phyloP scores from a whole-genome alignment of 169 alveolate species.

The Plasmodium yoelii region DNA sequence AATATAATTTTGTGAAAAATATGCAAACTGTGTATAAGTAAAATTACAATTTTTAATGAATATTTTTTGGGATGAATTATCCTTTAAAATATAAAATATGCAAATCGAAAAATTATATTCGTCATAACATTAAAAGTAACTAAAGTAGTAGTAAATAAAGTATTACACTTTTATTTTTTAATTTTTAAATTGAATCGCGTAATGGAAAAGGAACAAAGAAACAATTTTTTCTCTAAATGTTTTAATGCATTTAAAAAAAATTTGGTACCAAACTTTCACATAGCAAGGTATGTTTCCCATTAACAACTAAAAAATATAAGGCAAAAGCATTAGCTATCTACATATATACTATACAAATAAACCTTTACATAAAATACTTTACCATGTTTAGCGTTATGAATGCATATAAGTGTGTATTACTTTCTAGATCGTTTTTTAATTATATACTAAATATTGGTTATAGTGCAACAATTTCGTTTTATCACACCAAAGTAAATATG shows the following conservation, averaged over 20 bases:
- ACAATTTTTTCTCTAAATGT: conserved; percentile 37
- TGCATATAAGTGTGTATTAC: no score
- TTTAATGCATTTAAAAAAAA: conserved; percentile 36
- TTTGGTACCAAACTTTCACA: conserved; percentile 43
- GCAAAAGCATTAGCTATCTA: no score
- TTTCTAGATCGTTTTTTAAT: no score
- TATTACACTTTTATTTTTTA: neutral
- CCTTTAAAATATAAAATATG: neutral
- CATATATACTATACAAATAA: no score
- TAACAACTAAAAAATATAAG: neutral
- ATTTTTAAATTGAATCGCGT: conserved; percentile 8
- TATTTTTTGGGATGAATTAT: neutral
- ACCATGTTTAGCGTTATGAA: no score
- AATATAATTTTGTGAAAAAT: no score
- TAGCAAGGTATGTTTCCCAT: conserved; percentile 56
- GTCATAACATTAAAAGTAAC: neutral
- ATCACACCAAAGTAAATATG: no score
- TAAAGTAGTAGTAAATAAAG: conserved; percentile 14
- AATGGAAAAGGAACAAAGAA: conserved; percentile 32
- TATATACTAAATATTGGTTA: no score
- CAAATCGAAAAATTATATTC: neutral
- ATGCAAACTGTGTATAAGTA: no score
- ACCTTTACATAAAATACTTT: no score
- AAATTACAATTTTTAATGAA: no score
- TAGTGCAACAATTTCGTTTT: no score